Evolutionary conservation across 2,329 filamentous ascomycete species (phyloP).

Genomic region (Arthrinium phaeospermum): DNA sequence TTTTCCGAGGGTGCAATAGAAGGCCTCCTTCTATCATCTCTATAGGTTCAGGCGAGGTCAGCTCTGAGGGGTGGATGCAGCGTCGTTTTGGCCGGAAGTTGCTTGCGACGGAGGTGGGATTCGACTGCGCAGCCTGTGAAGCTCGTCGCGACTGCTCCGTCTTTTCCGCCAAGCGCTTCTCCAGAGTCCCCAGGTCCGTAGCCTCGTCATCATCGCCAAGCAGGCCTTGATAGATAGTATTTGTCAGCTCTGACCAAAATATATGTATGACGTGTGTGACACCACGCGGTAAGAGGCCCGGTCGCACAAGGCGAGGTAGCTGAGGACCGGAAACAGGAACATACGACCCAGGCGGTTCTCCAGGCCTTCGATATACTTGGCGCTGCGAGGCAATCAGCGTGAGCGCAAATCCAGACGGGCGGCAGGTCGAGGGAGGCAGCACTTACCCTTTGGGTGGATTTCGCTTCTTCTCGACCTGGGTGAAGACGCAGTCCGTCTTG

Average conservation of each 20-base stretch:
- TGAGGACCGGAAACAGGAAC: slow-evolving; percentile 40
- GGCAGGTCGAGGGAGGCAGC: slow-evolving; percentile 18
- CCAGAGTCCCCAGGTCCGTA: slow-evolving; percentile 86
- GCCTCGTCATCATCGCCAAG: slow-evolving; percentile 85
- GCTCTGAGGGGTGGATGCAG: slow-evolving; percentile 56
- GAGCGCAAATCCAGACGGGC: neutral
- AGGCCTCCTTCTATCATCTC: slow-evolving; percentile 46
- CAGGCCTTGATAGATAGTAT: slow-evolving; percentile 58
- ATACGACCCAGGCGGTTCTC: slow-evolving; percentile 95
- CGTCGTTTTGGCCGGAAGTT: slow-evolving; percentile 49
- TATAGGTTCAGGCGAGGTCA: slow-evolving; percentile 59
- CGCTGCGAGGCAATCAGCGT: slow-evolving; percentile 55
- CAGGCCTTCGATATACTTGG: slow-evolving; percentile 96
- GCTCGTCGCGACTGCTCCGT: slow-evolving; percentile 55
- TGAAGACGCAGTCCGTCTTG: slow-evolving; percentile 97
- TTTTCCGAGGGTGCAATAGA: slow-evolving; percentile 47
- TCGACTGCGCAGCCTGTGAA: slow-evolving; percentile 53
- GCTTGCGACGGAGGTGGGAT: slow-evolving; percentile 58
- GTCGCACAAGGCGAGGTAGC: slow-evolving; percentile 6
- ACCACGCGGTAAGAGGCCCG: neutral
- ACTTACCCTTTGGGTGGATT: slow-evolving; percentile 92
- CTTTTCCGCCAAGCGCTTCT: slow-evolving; percentile 73
- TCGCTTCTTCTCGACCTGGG: slow-evolving; percentile 98
- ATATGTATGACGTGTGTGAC: slow-evolving; percentile 1
- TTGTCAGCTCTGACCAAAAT: slow-evolving; percentile 32